phyloP scores from a whole-genome alignment of 2,329 filamentous ascomycete genomes.

The Calonectria ilicicola region DNA sequence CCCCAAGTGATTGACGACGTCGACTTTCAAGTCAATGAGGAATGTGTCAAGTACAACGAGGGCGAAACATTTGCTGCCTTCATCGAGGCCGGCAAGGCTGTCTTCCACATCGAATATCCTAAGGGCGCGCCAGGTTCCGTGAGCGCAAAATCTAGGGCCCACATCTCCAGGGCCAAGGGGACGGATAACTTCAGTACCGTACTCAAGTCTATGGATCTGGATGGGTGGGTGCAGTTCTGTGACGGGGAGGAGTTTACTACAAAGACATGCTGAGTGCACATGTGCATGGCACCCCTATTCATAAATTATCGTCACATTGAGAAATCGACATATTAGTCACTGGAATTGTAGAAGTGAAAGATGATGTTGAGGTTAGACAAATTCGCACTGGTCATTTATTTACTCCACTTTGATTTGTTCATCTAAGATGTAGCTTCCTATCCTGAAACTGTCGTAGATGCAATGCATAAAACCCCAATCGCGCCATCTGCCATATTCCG shows the following conservation, averaged over 20 bases:
- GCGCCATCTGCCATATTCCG: background rate
- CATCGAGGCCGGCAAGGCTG: constrained; percentile 70
- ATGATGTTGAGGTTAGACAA: too few relatives aligned
- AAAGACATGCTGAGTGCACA: background rate
- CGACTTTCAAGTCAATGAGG: constrained; percentile 76
- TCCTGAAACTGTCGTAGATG: background rate
- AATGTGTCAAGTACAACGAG: constrained; percentile 71
- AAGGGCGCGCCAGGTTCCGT: constrained; percentile 55
- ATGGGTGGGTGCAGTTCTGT: constrained; percentile 61
- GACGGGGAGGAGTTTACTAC: constrained; percentile 9
- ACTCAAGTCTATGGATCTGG: constrained; percentile 73
- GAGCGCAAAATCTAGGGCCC: constrained; percentile 46
- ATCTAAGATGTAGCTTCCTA: background rate
- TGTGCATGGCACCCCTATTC: too few relatives aligned
- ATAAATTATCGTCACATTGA: too few relatives aligned
- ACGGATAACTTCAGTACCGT: constrained; percentile 69
- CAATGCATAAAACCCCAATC: background rate
- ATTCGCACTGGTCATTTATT: too few relatives aligned
- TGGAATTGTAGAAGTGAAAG: too few relatives aligned
- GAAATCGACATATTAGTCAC: too few relatives aligned
- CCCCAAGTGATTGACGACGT: constrained; percentile 58
- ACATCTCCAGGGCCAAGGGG: constrained; percentile 57
- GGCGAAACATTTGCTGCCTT: constrained; percentile 69
- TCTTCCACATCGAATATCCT: constrained; percentile 80
- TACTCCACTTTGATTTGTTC: background rate